A percentile compares a stretch with the other conserved stretches of the same genome.
These are phyloP conservation scores for Microsporum ferrugineum DNA, from an alignment of 2,329 filamentous ascomycete species.

Conservation along the genomic window DNA sequence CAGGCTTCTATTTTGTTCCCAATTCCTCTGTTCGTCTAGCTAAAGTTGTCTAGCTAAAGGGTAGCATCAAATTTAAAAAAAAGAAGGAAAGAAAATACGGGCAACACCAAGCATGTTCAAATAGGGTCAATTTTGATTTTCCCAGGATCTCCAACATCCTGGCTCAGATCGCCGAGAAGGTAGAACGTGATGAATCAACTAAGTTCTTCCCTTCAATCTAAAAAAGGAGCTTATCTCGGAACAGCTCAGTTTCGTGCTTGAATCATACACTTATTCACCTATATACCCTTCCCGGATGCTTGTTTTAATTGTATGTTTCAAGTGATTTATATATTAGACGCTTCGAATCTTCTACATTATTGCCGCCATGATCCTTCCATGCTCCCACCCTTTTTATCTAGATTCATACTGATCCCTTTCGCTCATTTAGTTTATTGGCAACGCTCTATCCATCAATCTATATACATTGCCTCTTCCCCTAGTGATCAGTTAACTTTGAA, in stretches of 20 bases:
- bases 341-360: neutral
- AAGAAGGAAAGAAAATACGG: neutral
- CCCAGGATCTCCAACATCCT: conserved; percentile 3
- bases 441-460: neutral
- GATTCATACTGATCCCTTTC: neutral
- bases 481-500: neutral
- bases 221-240: conserved; percentile 3
- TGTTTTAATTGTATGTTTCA: conserved; percentile 3
- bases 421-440: neutral
- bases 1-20: neutral
- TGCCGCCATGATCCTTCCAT: neutral
- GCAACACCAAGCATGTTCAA: neutral
- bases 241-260: conserved; percentile 2
- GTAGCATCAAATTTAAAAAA: neutral
- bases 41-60: neutral
- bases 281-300: neutral
- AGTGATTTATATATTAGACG: conserved; percentile 2
- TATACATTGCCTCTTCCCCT: neutral
- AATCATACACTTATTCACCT: neutral
- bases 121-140: conserved; percentile 5
- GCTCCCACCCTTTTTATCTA: neutral
- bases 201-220: conserved; percentile 3
- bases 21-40: neutral
- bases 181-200: conserved; percentile 4
- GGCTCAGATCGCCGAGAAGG: conserved; percentile 2